Evolutionary conservation across 768 basidiomycete genomes (phyloP).

Genomic region (Clitopilus hobsonii): DNA sequence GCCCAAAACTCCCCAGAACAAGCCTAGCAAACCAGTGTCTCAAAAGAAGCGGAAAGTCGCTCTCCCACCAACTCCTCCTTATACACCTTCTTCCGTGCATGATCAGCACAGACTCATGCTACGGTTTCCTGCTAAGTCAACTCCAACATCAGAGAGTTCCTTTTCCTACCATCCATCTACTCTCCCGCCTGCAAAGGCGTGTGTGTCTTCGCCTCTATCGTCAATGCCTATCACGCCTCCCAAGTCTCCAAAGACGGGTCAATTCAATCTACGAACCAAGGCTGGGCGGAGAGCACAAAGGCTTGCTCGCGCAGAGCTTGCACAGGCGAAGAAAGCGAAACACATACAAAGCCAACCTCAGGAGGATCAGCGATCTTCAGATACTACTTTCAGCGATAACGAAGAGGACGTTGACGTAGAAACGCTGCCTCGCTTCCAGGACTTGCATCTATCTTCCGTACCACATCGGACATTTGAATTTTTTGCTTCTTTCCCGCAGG

Average conservation of each 20-base stretch:
- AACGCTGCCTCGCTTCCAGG: neutral
- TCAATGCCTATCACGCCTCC: conserved; percentile 9
- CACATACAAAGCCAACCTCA: neutral
- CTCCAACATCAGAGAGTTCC: conserved; percentile 10
- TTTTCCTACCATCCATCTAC: conserved; percentile 7
- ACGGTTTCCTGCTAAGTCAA: conserved; percentile 13
- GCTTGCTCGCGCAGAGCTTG: neutral
- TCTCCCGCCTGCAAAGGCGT: neutral
- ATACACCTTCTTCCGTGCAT: conserved; percentile 7
- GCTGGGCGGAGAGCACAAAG: conserved; percentile 10
- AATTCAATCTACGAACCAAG: conserved; percentile 9
- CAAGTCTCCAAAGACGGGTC: conserved; percentile 11
- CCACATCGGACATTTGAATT: neutral
- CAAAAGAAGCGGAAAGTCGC: conserved; percentile 14
- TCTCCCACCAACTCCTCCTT: conserved; percentile 12
- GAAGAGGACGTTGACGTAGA: neutral
- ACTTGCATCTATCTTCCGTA: neutral
- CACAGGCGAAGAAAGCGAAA: neutral
- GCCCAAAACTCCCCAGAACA: neutral
- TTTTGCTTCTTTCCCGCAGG: neutral
- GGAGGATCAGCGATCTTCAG: neutral
- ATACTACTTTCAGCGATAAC: neutral
- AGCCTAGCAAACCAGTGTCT: conserved; percentile 5
- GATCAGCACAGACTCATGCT: conserved; percentile 6
- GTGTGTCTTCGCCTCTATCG: conserved; percentile 6